Conservation (phyloP, 805 yeast species). For the Metschnikowia reukaufii region DNA sequence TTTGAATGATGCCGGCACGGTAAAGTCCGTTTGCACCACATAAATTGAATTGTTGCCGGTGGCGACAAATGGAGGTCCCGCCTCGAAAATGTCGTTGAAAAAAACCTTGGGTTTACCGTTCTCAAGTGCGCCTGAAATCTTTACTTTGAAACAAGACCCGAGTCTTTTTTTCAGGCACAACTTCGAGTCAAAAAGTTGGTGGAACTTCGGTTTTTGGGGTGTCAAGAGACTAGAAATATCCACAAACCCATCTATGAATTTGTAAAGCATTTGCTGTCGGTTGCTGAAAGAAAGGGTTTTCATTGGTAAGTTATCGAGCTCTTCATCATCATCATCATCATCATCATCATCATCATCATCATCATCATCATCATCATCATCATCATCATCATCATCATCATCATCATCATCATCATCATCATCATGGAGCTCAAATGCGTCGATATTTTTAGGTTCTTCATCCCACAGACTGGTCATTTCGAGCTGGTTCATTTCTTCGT, state of each 20-base stretch:
- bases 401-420: not conserved
- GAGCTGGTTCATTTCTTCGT: slow-evolving; percentile 8
- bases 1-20: slow-evolving; percentile 63
- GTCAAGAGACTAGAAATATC: slow-evolving; percentile 23
- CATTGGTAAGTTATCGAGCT: not conserved
- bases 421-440: not conserved
- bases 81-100: slow-evolving; percentile 58
- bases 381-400: not conserved
- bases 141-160: slow-evolving; percentile 50
- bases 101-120: slow-evolving; percentile 22
- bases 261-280: slow-evolving; percentile 52
- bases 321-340: not conserved
- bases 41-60: slow-evolving; percentile 67
- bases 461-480: no score
- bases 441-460: not conserved
- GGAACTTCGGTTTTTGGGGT: slow-evolving; percentile 12
- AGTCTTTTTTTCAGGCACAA: slow-evolving; percentile 62
- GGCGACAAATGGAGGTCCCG: slow-evolving; percentile 47
- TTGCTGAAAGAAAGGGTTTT: slow-evolving; percentile 28
- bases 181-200: slow-evolving; percentile 48
- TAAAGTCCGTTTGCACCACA: slow-evolving; percentile 57
- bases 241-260: slow-evolving; percentile 53
- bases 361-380: not conserved
- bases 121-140: slow-evolving; percentile 29
- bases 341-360: not conserved